These are phyloP conservation scores for Sphagnum contortum DNA, from an alignment of 225 moss, liverwort and hornwort genomes.

Conservation along the genomic window DNA sequence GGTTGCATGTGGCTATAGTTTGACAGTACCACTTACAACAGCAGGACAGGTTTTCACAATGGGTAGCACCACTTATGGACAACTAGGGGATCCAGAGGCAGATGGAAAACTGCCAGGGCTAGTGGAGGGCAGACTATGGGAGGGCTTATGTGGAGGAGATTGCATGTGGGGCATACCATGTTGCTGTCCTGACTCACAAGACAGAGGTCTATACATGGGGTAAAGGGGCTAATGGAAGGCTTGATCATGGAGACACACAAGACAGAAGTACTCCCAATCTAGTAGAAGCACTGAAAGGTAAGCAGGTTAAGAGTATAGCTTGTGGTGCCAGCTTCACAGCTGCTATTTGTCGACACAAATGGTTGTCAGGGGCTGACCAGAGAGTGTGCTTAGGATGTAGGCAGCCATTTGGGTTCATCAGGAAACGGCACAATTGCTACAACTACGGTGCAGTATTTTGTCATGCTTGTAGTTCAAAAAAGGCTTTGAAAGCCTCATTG, in stretches of 20 bases:
- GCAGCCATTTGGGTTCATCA: slow-evolving; percentile 84
- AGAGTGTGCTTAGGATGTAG: slow-evolving; percentile 80
- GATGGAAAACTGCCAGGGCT: slow-evolving; percentile 80
- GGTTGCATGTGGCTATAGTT: slow-evolving; percentile 85
- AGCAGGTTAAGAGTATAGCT: slow-evolving; percentile 91
- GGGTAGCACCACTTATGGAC: slow-evolving; percentile 86
- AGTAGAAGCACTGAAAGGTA: slow-evolving; percentile 84
- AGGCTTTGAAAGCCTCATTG: slow-evolving; percentile 73
- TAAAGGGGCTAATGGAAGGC: slow-evolving; percentile 83
- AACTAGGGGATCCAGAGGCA: slow-evolving; percentile 82
- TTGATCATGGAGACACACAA: slow-evolving; percentile 83
- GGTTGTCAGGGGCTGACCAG: slow-evolving; percentile 94
- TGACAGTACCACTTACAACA: slow-evolving; percentile 87
- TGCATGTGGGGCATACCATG: slow-evolving; percentile 88
- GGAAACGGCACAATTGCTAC: slow-evolving; percentile 98
- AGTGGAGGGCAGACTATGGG: slow-evolving; percentile 76
- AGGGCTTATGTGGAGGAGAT: slow-evolving; percentile 77
- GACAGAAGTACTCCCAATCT: slow-evolving; percentile 68
- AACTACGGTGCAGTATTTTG: slow-evolving; percentile 94
- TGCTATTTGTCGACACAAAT: slow-evolving; percentile 88
- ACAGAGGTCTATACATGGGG: slow-evolving; percentile 99
- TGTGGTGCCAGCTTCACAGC: slow-evolving; percentile 87
- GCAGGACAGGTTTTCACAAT: slow-evolving; percentile 94
- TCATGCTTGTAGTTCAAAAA: slow-evolving; percentile 90
- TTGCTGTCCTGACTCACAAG: slow-evolving; percentile 84